Percentiles rank a stretch among this genome's conserved stretches.
phyloP scores from a whole-genome alignment of 495 filamentous ascomycete species.

The Neurospora sp. region DNA sequence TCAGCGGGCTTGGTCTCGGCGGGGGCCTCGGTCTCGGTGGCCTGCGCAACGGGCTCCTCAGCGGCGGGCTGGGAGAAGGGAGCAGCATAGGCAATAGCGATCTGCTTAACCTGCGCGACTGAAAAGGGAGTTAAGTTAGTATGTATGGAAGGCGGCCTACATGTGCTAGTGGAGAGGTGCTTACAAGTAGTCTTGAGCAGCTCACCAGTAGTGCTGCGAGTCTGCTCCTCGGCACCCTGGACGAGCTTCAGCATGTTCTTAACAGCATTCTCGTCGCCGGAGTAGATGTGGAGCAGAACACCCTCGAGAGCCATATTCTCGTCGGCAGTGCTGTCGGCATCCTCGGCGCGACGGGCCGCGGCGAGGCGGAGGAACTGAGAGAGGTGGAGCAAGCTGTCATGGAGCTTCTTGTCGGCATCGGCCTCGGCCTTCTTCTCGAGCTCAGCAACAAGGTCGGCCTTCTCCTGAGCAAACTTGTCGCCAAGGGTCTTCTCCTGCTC shows the following conservation, averaged over 20 bases:
- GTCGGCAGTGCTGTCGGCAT: conserved; percentile 50
- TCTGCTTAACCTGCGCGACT: conserved; percentile 63
- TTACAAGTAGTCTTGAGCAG: conserved; percentile 66
- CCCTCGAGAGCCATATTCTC: conserved; percentile 86
- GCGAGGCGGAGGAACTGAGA: conserved; percentile 75
- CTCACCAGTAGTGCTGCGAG: conserved; percentile 53
- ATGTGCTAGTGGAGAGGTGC: conserved; percentile 13
- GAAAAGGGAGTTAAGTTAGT: conserved; percentile 26
- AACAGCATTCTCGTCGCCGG: conserved; percentile 72
- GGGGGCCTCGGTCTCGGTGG: conserved; percentile 34
- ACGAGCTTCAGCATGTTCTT: conserved; percentile 76
- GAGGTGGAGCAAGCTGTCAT: conserved; percentile 50
- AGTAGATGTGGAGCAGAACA: conserved; percentile 79
- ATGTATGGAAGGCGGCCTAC: not conserved
- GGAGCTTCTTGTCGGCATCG: conserved; percentile 41
- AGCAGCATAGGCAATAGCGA: conserved; percentile 40
- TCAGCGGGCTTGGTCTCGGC: conserved; percentile 24
- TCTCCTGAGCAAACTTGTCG: conserved; percentile 62
- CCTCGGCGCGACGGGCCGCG: conserved; percentile 55
- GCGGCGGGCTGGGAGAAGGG: conserved; percentile 15
- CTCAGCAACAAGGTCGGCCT: conserved; percentile 47
- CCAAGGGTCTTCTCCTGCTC: conserved; percentile 58
- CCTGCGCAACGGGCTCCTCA: conserved; percentile 22
- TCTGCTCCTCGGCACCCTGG: conserved; percentile 64
- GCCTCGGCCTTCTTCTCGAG: conserved; percentile 47